A percentile compares a stretch with the other conserved stretches of the same genome.
These are phyloP conservation scores for Coffea humblotiana DNA, from an alignment of 305 asterid genomes.

Conservation along the genomic window DNA sequence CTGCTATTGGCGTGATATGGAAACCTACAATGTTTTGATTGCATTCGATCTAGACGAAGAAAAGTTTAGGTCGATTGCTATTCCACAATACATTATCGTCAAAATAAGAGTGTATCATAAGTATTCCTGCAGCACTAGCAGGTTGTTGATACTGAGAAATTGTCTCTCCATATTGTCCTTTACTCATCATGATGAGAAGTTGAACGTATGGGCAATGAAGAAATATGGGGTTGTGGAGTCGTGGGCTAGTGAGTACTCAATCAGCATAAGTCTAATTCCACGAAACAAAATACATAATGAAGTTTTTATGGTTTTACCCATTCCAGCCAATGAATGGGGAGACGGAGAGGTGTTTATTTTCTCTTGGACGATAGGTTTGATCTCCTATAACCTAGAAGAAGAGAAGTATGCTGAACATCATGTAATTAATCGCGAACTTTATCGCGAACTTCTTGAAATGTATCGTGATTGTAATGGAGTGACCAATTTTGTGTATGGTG, in stretches of 20 bases:
- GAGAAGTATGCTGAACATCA: background rate
- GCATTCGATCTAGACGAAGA: too few species aligned
- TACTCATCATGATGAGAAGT: background rate
- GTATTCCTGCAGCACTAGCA: too few species aligned
- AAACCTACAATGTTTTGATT: too few species aligned
- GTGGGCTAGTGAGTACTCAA: background rate
- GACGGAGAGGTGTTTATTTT: background rate
- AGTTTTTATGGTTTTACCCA: too few species aligned
- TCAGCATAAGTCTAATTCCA: background rate
- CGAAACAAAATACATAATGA: background rate
- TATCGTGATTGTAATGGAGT: background rate
- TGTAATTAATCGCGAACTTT: background rate
- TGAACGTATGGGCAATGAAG: background rate
- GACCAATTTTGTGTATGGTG: background rate
- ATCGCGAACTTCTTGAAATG: too few species aligned
- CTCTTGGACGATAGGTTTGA: background rate
- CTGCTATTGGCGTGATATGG: too few species aligned
- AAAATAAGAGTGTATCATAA: too few species aligned
- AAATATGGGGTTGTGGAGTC: background rate
- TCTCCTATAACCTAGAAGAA: background rate
- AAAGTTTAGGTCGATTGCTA: too few species aligned
- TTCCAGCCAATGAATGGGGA: background rate
- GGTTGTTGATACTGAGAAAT: too few species aligned
- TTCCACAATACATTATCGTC: too few species aligned
- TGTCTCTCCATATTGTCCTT: too few species aligned